Evolutionary conservation across 139 green algal genomes (phyloP).

Genomic region (Deuterostichococcus epilithicus): DNA sequence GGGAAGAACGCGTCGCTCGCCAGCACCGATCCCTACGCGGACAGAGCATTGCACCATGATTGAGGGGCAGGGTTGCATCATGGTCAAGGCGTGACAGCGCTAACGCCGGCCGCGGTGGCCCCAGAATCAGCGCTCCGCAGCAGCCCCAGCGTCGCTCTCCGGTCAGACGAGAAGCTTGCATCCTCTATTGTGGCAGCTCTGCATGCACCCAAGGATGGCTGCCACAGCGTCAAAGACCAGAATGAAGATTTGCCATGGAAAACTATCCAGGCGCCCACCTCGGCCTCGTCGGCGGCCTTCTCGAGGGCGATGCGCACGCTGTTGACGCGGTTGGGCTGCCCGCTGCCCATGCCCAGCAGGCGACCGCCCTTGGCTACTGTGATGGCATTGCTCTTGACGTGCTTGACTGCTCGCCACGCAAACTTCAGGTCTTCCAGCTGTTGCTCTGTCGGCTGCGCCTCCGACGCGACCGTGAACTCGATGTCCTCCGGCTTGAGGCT

Average conservation of each 20-base stretch:
- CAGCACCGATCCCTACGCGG: conserved; percentile 76
- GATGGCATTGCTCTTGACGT: conserved; percentile 99
- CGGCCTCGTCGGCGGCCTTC: conserved; percentile 83
- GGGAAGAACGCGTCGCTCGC: conserved; percentile 98
- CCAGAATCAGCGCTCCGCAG: too few species aligned
- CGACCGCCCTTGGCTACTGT: conserved; percentile 88
- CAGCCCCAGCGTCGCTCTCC: too few species aligned
- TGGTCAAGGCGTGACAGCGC: background rate
- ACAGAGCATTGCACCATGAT: background rate
- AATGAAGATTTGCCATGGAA: background rate
- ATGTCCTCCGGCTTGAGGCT: conserved; percentile 71
- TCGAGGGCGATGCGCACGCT: conserved; percentile 90
- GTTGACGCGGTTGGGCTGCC: conserved; percentile 99
- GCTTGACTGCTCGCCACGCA: conserved; percentile 96
- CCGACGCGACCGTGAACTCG: conserved; percentile 77
- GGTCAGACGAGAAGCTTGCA: too few species aligned
- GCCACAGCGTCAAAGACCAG: too few species aligned
- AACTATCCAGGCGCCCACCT: too few species aligned
- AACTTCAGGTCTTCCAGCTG: conserved; percentile 95
- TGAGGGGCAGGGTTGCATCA: background rate
- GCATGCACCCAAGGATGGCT: background rate
- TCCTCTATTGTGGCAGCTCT: background rate
- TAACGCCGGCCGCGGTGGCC: too few species aligned
- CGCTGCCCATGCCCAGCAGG: conserved; percentile 96
- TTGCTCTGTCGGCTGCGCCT: conserved; percentile 79